Evolutionary conservation across 1,284 basidiomycete genomes (phyloP).

Genomic region (Apiotrichum akiyoshidainum): DNA sequence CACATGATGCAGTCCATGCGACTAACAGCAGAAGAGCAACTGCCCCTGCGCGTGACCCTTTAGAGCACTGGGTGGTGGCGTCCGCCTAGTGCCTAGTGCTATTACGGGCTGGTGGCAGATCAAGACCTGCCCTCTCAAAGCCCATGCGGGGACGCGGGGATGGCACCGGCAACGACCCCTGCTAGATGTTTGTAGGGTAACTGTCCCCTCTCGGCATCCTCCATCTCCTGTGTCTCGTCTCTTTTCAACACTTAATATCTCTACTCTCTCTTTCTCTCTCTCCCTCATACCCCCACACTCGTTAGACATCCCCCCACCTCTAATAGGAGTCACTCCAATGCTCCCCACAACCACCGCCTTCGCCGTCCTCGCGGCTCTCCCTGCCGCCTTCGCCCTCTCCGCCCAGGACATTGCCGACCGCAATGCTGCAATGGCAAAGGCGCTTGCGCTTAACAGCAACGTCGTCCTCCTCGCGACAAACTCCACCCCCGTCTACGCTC

Average conservation of each 20-base stretch:
- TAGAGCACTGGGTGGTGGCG: too few species aligned
- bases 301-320: not conserved
- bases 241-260: not conserved
- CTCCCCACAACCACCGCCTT: not conserved
- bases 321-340: not conserved
- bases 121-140: too few species aligned
- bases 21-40: too few species aligned
- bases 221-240: too few species aligned
- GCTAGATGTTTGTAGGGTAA: too few species aligned
- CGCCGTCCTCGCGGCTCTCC: constrained; percentile 2
- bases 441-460: not conserved
- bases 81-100: too few species aligned
- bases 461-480: not conserved
- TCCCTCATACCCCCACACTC: not conserved
- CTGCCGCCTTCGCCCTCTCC: not conserved
- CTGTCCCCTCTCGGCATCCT: too few species aligned
- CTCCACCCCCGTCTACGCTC: constrained; percentile 38
- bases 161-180: too few species aligned
- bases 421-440: not conserved
- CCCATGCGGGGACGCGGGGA: too few species aligned
- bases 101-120: too few species aligned
- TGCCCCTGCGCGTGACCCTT: too few species aligned
- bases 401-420: not conserved
- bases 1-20: too few species aligned
- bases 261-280: not conserved